phyloP scores from a whole-genome alignment of 495 filamentous ascomycete species.

The Podospora pseudoanserina region DNA sequence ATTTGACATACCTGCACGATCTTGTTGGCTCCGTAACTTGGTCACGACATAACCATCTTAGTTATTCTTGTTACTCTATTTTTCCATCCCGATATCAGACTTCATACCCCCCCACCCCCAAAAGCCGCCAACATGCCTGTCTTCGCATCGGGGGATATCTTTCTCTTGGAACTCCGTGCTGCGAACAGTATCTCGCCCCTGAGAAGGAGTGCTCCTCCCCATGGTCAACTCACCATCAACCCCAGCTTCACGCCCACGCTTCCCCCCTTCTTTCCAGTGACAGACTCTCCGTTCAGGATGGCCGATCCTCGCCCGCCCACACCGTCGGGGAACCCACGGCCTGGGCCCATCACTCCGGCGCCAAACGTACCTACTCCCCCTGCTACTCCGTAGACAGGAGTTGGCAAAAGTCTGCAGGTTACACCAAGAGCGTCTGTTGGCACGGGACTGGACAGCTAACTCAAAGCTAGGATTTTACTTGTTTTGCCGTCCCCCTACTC shows the following conservation, averaged over 20 bases:
- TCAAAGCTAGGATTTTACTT: background rate
- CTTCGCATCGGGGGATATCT: conserved; percentile 1
- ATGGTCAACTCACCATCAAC: background rate
- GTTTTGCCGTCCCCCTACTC: background rate
- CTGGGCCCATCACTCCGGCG: conserved; percentile 5
- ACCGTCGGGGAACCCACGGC: background rate
- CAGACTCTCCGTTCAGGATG: background rate
- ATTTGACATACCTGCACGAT: background rate
- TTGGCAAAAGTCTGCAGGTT: background rate
- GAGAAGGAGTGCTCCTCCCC: background rate
- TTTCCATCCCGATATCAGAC: background rate
- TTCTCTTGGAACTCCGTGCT: background rate
- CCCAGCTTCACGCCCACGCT: background rate
- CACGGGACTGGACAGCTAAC: background rate
- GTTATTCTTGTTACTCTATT: background rate
- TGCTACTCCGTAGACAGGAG: background rate
- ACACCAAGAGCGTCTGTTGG: background rate
- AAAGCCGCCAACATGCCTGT: background rate
- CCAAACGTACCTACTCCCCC: conserved; percentile 12
- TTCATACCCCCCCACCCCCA: background rate
- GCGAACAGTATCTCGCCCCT: background rate
- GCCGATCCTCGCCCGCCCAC: conserved; percentile 5
- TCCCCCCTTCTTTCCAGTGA: background rate
- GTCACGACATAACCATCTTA: background rate
- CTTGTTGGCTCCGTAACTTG: background rate